Base-by-base conservation (phyloP, 306 rosid genomes). In the Luffa acutangula region DNA sequence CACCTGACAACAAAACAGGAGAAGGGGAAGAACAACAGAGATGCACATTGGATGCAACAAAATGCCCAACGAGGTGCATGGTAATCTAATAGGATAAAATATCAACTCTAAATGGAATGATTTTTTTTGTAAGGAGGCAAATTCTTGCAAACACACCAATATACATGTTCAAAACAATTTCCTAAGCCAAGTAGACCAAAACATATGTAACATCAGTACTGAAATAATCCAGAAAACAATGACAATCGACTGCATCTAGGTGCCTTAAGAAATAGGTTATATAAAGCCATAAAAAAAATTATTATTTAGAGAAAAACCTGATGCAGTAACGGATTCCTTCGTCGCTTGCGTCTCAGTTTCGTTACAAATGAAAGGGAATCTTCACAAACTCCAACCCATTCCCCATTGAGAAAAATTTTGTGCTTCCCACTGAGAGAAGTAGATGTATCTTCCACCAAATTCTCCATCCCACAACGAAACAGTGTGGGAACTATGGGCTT, bases 341-440 rank as follows among this genome's bases (percentile, higher is more conserved):
- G 91, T 20, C 99, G 85, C 83, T 65, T 85, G 43, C 77, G 87
- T 78, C 94, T 89, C 14, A 96, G 87, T 71, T 74, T 85, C 1
- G 57, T 71, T 36, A 87, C 97, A 87, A 96, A 96, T 33, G 87
- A 78, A 57, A 51, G 31, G 79, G 99, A 87, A 84, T 90, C 85
- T 33, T 79, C 80, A 85, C 98, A 93, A 41, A 91, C 89, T 70
- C 99, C 99, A 80, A 91, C 87, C 99, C 99, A 96, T 31, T 90
- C 95, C 59, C 99, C 99, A 76, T 93, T 91, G 64, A 93, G 81
- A 81, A 96, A 87, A 76, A 96, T 86, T 84, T 90, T 96, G 64
- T 86, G 77, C 85, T 82, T 91, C 81, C 87, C 83, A n/a, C 81
- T 81, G 36, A 96, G 81, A 65, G 79, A 77, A 73, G 96, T 85